A percentile compares a stretch with the other conserved stretches of the same genome.
These are phyloP conservation scores for Coleophoma crateriformis DNA, from an alignment of 2,329 filamentous ascomycete species.

Conservation along the genomic window DNA sequence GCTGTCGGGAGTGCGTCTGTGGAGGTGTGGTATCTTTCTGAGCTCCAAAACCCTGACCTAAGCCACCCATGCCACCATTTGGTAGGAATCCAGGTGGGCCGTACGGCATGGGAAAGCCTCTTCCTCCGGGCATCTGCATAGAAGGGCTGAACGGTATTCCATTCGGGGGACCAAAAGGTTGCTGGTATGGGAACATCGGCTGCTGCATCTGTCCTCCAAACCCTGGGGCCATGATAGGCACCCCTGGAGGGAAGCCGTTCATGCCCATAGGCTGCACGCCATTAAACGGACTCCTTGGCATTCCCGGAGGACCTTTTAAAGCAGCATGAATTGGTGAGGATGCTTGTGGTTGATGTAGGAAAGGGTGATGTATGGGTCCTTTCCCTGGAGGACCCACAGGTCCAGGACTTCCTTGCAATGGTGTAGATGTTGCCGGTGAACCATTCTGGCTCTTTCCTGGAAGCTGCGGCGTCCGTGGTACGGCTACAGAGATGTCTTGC, in stretches of 20 bases:
- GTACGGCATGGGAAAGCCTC: conserved; percentile 29
- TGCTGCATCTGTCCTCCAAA: conserved; percentile 34
- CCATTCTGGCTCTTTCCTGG: conserved; percentile 47
- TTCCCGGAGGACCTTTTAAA: conserved; percentile 51
- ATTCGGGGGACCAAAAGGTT: conserved; percentile 42
- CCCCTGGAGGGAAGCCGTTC: conserved; percentile 43
- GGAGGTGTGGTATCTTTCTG: conserved; percentile 34
- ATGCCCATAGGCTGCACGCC: conserved; percentile 51
- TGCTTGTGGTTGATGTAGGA: conserved; percentile 51
- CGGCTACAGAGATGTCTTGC: conserved; percentile 58
- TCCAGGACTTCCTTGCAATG: conserved; percentile 60
- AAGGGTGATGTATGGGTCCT: conserved; percentile 40
- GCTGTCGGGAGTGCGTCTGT: conserved; percentile 67
- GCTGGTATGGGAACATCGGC: conserved; percentile 46
- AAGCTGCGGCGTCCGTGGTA: conserved; percentile 63
- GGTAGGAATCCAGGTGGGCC: conserved; percentile 50
- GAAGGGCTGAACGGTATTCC: conserved; percentile 50
- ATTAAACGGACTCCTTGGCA: conserved; percentile 35
- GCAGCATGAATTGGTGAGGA: conserved; percentile 58
- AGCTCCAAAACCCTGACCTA: conserved; percentile 33
- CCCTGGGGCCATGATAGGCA: conserved; percentile 33
- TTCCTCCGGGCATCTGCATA: conserved; percentile 52
- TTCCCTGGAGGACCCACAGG: conserved; percentile 61
- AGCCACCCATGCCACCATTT: conserved; percentile 31
- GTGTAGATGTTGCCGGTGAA: conserved; percentile 56